Percentiles rank a stretch among this genome's conserved stretches.
Evolutionary conservation across 345 rosid genomes (phyloP).

Genomic region (Eucalyptus rudis): DNA sequence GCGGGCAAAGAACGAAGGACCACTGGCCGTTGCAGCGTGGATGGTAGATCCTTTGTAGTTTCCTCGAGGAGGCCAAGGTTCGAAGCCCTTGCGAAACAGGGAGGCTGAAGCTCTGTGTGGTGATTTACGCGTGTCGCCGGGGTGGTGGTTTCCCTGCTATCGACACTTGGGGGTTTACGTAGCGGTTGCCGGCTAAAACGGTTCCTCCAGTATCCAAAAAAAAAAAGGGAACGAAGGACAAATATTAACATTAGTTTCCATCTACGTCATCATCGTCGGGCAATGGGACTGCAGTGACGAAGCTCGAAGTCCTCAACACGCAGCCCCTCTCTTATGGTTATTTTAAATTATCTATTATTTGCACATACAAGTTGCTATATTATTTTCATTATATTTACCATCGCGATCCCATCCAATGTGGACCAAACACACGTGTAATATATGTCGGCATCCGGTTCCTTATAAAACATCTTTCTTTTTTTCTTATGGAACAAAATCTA

Average conservation of each 20-base stretch:
- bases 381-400: not conserved
- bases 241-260: not conserved
- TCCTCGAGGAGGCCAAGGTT: too few species aligned
- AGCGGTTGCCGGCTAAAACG: too few species aligned
- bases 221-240: not conserved
- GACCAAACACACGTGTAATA: not conserved
- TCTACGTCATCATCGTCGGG: not conserved
- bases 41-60: too few species aligned
- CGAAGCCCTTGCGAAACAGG: too few species aligned
- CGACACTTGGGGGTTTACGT: too few species aligned
- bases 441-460: not conserved
- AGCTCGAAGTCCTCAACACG: not conserved
- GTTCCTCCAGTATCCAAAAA: too few species aligned
- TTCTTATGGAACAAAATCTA: too few species aligned
- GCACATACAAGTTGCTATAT: not conserved
- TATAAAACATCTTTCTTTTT: not conserved
- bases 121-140: too few species aligned
- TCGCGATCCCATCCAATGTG: not conserved
- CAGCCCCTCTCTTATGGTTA: not conserved
- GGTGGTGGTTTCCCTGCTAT: too few species aligned
- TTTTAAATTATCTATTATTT: not conserved
- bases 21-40: too few species aligned
- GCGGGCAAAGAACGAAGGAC: not conserved
- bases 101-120: too few species aligned
- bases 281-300: not conserved